Base-by-base conservation (phyloP, 2,329 filamentous ascomycete genomes). In the Colletotrichum graminicola region DNA sequence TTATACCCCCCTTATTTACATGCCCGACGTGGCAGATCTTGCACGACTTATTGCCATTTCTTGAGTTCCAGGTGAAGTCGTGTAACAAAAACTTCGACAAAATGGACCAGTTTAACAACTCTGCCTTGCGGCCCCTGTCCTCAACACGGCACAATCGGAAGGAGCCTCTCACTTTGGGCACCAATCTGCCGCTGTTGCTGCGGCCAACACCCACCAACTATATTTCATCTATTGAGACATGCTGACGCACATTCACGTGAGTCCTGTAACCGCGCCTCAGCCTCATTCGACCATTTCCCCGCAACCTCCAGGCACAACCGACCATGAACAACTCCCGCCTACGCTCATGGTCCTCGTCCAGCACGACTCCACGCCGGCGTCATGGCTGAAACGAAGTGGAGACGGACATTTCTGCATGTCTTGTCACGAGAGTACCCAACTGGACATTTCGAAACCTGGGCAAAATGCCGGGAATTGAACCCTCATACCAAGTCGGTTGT, bases 1-100 rank as follows among this genome's bases (percentile, higher is more conserved):
- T 36, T 71, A 71, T 71, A 71, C 68, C 68, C 67, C 45, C 64
- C 34, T 54, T 55, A 55, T 63, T 63, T 55, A 55, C 26, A 63
- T 54, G 61, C 61, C 36, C 29, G 12, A 45, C 26, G 34, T 32
- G 61, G 49, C 61, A 63, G 39, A 45, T 7, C 23, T 60, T 12
- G 36, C 36, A n/a, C 16, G 39, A 45, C 39, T 7, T 26, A 11
- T 0, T 41, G 34, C 14, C 10, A 8, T 18, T n/a, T 57, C 36
- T n/a, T 39, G 55, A 26, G 34, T 57, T 11, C 8, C 7, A 14
- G 23, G 14, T 26, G 34, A 39, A n/a, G n/a, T n/a, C n/a, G n/a
- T n/a, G n/a, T n/a, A n/a, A n/a, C n/a, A n/a, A n/a, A n/a, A n/a
- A 8, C 7, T 47, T 47, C 43, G 18, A 11, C 21, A 1, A 18